These are phyloP conservation scores for Taiozyma sp. DNA, from an alignment of 1,139 yeast species.

Conservation along the genomic window DNA sequence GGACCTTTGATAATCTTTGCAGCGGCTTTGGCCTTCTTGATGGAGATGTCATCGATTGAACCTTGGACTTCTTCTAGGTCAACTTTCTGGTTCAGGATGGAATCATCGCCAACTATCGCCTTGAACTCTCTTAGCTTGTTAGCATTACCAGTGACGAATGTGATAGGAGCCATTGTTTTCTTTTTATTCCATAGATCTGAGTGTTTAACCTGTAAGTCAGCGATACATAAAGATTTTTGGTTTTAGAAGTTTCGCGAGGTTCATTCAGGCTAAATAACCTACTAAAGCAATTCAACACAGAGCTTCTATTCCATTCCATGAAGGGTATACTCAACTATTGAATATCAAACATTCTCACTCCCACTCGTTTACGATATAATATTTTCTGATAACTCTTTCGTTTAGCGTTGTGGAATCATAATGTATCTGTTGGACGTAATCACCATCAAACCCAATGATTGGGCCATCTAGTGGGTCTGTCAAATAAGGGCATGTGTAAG, in stretches of 20 bases:
- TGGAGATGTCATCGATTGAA: slow-evolving; percentile 74
- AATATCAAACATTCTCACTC: slow-evolving; percentile 24
- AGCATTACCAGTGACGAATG: slow-evolving; percentile 84
- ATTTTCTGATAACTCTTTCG: slow-evolving; percentile 32
- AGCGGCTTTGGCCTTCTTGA: slow-evolving; percentile 76
- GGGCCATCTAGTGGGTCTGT: slow-evolving; percentile 69
- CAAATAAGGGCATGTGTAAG: slow-evolving; percentile 67
- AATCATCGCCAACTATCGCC: slow-evolving; percentile 52
- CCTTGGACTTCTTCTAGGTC: slow-evolving; percentile 94
- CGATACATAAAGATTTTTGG: neutral
- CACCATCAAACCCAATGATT: slow-evolving; percentile 64
- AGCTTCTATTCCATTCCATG: neutral
- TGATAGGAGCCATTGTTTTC: slow-evolving; percentile 27
- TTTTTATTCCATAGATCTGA: neutral
- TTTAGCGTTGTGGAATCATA: slow-evolving; percentile 43
- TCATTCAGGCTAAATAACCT: neutral
- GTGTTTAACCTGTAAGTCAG: neutral
- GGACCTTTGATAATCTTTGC: slow-evolving; percentile 62
- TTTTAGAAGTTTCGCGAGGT: neutral
- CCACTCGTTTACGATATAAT: slow-evolving; percentile 34
- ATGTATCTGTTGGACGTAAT: slow-evolving; percentile 46
- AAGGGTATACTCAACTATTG: neutral
- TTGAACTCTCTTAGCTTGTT: slow-evolving; percentile 84
- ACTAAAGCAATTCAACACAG: too few relatives aligned
- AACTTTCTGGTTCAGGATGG: slow-evolving; percentile 54